Evolutionary conservation across 1,284 basidiomycete genomes (phyloP), one percentile per base, ranked within the genome.

Genomic region (Chalciporus piperatoides): DNA sequence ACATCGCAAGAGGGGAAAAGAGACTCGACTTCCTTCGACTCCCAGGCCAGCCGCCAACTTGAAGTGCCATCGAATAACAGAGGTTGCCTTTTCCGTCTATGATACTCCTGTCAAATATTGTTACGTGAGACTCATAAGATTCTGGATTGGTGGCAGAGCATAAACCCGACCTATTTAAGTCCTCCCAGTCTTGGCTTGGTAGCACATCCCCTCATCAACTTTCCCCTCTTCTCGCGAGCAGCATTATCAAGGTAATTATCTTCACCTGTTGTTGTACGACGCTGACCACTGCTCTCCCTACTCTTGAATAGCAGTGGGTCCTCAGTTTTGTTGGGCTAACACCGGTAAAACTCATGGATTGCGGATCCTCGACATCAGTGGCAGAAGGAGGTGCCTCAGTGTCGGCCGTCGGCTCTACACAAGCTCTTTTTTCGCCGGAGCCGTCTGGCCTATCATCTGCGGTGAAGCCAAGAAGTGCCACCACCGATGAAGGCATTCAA

Each of bases 301-400:
- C 32, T 19, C 27, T 9, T 1, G 8, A 24, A 0, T 19, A 49
- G 32, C 7, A 59, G 53, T 55, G 35, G 44, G 59, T 58, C 25
- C 28, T 47, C 27, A 25, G 3, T 37, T 37, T 49, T 8, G 10
- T 37, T 25, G 41, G 12, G 27, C 14, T 17, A 15, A 38, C 14
- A 12, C n/a, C 3, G 32, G 7, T 6, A n/a, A 41, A 37, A 45
- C 49, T 59, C 40, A 62, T 63, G 61, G 50, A 51, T n/a, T 14
- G 38, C 11, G 0, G 41, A 41, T 48, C 51, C 10, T 48, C 44
- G 33, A 24, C 52, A 21, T 12, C 51, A 61, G 63, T 54, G 51
- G 23, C 42, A 5, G 62, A 59, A 32, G 32, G 21, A 2, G 59
- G 43, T 10, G 9, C 28, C 5, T 52, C 60, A 4, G 50, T 58